Evolutionary conservation across 1,284 basidiomycete genomes (phyloP).

Genomic region (Phellinidium pouzarii): DNA sequence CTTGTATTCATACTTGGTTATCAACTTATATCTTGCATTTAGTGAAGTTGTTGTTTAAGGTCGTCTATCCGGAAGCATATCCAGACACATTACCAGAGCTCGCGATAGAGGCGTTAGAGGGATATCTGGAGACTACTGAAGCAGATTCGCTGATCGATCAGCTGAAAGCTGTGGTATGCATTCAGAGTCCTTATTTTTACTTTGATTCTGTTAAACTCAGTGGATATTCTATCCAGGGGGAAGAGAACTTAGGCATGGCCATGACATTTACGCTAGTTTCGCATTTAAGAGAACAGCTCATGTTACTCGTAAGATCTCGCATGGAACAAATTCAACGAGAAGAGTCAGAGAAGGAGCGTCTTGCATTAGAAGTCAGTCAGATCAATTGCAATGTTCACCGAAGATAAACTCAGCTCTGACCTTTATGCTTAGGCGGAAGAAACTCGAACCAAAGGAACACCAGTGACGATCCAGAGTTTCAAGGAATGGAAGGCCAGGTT

Average conservation of each 20-base stretch:
- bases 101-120: slow-evolving; percentile 59
- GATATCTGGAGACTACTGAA: slow-evolving; percentile 60
- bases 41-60: slow-evolving; percentile 74
- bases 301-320: slow-evolving; percentile 54
- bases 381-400: slow-evolving; percentile 7
- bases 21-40: slow-evolving; percentile 20
- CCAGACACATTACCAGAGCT: slow-evolving; percentile 77
- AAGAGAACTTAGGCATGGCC: slow-evolving; percentile 92
- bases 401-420: not conserved
- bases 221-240: slow-evolving; percentile 47
- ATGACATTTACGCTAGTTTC: slow-evolving; percentile 96
- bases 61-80: slow-evolving; percentile 66
- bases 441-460: slow-evolving; percentile 82
- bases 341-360: slow-evolving; percentile 65
- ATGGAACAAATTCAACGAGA: slow-evolving; percentile 51
- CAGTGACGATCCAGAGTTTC: slow-evolving; percentile 82
- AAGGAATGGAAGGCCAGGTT: slow-evolving; percentile 77
- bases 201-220: slow-evolving; percentile 9
- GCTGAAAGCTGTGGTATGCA: slow-evolving; percentile 58
- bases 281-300: slow-evolving; percentile 77
- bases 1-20: slow-evolving; percentile 4
- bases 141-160: slow-evolving; percentile 49
- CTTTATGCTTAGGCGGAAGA: slow-evolving; percentile 68
- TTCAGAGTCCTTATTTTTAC: not conserved
- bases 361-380: slow-evolving; percentile 63